Evolutionary conservation across 148 eudicot species (phyloP), one percentile per base, ranked within the genome.

Genomic region (Heliamphora exappendiculata): DNA sequence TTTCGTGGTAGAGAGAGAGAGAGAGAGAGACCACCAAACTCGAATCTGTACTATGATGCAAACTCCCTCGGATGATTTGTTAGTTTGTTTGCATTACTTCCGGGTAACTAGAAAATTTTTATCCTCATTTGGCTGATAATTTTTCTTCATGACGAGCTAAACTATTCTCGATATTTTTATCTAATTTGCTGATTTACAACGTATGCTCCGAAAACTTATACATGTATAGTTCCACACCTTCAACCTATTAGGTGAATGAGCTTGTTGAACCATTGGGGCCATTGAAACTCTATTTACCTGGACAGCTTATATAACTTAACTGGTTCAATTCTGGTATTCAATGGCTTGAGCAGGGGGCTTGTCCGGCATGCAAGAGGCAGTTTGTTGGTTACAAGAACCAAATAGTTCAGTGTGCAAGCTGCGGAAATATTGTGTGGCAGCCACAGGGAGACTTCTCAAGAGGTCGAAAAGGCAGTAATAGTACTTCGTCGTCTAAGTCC

Each of bases 341-440:
- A n/a, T n/a, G n/a, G n/a, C n/a, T 55, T 76, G 75, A 72, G 65
- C 88, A 93, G 99, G 99, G 99, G n/a, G 80, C 86, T 68, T 96
- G 98, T 89, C 99, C 99, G 20, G 85, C 98, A 57, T 96, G 99
- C 82, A 93, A 85, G 87, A 91, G 87, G 79, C 90, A 87, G 70
- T 95, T 95, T 80, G 81, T 28, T 70, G 98, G 98, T 24, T 77
- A 77, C 79, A 94, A 89, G 83, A 89, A 57, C 82, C 91, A 84
- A 82, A 80, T 82, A 24, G 82, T 94, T 70, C 90, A 93, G 28
- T 94, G 98, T 75, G 49, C 82, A 26, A 88, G 88, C 45, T 94
- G 98, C 73, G 88, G 97, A 70, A 94, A 89, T 84, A 83, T 84
- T n/a, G 97, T 94, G 49, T 94, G 98, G 98, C 98, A 94, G 76